Conservation (phyloP, 2,329 filamentous ascomycete genomes). For the Anisogramma anomala region DNA sequence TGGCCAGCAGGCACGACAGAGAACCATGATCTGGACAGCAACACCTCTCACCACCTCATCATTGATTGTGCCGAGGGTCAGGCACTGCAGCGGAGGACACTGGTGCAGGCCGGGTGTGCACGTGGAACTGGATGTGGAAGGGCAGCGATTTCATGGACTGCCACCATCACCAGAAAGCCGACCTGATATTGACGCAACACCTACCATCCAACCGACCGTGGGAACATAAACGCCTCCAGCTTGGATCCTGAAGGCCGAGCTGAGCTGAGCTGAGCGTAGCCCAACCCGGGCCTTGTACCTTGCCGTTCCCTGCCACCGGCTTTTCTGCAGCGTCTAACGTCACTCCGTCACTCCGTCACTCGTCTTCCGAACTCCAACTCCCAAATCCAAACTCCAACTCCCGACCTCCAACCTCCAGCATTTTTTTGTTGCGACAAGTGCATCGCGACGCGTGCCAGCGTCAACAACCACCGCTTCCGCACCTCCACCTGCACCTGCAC, state of each 20-base stretch:
- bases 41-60: slow-evolving; percentile 9
- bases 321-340: too few relatives aligned
- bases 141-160: neutral
- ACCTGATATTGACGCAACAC: neutral
- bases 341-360: neutral
- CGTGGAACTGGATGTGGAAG: slow-evolving; percentile 3
- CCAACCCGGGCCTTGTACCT: too few relatives aligned
- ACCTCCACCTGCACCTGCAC: too few relatives aligned
- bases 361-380: neutral
- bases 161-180: neutral
- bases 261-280: too few relatives aligned
- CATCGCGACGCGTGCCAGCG: slow-evolving; percentile 3
- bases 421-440: slow-evolving; percentile 10
- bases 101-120: slow-evolving; percentile 2
- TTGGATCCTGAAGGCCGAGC: too few relatives aligned
- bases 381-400: neutral
- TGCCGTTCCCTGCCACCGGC: too few relatives aligned
- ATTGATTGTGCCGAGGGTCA: slow-evolving; percentile 5
- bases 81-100: slow-evolving; percentile 3
- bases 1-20: too few relatives aligned
- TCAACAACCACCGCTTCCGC: too few relatives aligned
- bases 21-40: slow-evolving; percentile 7
- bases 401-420: slow-evolving; percentile 9
- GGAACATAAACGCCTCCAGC: too few relatives aligned
- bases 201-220: too few relatives aligned